Evolutionary conservation across 805 yeast species (phyloP), one percentile per base, ranked within the genome.

Genomic region (Candida krabiensis): DNA sequence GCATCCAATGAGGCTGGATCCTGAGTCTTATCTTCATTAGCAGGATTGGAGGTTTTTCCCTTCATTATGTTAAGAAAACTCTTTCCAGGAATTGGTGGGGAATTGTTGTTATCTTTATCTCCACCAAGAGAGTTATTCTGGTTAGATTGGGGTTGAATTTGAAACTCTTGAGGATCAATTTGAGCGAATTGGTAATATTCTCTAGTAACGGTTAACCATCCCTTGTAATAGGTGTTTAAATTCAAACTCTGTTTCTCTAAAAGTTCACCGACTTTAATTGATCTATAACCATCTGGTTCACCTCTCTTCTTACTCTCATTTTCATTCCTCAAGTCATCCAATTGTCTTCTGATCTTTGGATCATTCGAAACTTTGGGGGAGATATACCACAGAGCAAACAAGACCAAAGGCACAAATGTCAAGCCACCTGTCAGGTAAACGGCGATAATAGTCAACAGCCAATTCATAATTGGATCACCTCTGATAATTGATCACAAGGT

Each of bases 191-290:
- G 66, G 63, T 83, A 70, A 56, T 82, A 86, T 47, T 85, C 91
- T 43, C 79, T 80, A 0, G 95, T 85, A n/a, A 90, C 90, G 2
- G 83, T 77, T 2, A 88, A 63, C 95, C 95, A 86, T 7, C 95
- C 96, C 9, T 77, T 66, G 55, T 73, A 77, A 49, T 62, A 73
- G 0, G 87, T 74, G 18, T 79, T 77, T 1, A 83, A 75, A 3
- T 93, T 95, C 0, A 76, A 58, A n/a, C 70, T 67, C 27, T 65
- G 61, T 9, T 63, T 61, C 49, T 85, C 90, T 40, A 82, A 80
- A n/a, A 83, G 52, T 43, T 76, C 80, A 0, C 85, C 85, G 4
- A 82, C 79, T 46, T 73, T 79, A 35, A 82, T 62, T 3, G 43
- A 37, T 28, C 62, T 40, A 32, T 58, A 60, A 1, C 58, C 60